phyloP scores from a whole-genome alignment of 2,329 filamentous ascomycete species.

The Trichoderma sp. region DNA sequence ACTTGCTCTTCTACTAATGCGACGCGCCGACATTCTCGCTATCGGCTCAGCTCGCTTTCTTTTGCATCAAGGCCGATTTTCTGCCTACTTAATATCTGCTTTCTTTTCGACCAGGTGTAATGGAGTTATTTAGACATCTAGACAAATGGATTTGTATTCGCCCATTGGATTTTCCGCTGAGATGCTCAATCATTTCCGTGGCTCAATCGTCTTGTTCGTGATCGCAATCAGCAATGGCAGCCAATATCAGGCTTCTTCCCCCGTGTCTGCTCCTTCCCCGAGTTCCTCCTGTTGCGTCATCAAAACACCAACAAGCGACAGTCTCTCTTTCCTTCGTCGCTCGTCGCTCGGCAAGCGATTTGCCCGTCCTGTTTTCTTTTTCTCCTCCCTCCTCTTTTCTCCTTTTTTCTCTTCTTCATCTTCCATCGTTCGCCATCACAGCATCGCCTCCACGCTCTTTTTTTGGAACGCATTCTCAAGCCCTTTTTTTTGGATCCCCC shows the following conservation, averaged over 20 bases:
- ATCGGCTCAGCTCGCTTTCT: neutral
- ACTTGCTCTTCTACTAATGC: slow-evolving; percentile 66
- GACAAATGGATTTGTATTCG: neutral
- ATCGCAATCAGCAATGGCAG: too few species aligned
- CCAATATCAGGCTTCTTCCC: neutral
- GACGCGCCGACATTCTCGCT: slow-evolving; percentile 1
- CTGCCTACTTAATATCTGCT: neutral
- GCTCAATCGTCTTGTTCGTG: neutral
- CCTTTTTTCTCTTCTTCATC: slow-evolving; percentile 30
- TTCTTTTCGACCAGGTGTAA: neutral
- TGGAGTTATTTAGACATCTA: neutral
- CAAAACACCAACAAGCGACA: neutral
- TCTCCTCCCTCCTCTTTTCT: slow-evolving; percentile 27
- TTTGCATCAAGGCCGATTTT: neutral
- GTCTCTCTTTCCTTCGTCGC: slow-evolving; percentile 19
- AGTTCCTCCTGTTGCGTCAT: neutral
- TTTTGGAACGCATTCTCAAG: neutral
- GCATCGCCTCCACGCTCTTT: slow-evolving; percentile 33
- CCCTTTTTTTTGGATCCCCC: slow-evolving; percentile 37
- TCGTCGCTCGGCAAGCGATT: neutral
- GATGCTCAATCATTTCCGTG: neutral
- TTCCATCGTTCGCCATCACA: slow-evolving; percentile 32
- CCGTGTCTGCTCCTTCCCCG: too few species aligned
- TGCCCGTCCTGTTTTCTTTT: slow-evolving; percentile 18
- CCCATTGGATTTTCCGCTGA: neutral